phyloP scores from a whole-genome alignment of 352 stramenopile genomes.

The Phytophthora rubi region DNA sequence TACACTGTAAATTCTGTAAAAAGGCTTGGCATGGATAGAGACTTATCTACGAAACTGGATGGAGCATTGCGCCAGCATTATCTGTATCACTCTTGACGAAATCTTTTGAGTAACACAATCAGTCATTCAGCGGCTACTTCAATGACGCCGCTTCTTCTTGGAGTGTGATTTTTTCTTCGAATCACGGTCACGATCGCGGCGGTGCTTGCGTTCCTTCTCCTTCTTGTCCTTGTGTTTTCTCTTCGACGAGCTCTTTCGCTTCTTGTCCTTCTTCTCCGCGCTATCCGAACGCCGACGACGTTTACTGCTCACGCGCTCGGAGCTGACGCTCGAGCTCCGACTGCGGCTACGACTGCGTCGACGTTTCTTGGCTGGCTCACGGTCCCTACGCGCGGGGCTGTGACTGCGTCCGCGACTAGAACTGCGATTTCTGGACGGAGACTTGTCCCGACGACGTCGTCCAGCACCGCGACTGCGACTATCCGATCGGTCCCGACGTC shows the following conservation, averaged over 20 bases:
- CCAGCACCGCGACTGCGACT: slow-evolving; percentile 21
- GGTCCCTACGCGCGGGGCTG: slow-evolving; percentile 18
- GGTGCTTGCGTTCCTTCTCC: slow-evolving; percentile 51
- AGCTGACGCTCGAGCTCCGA: slow-evolving; percentile 25
- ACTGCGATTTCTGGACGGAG: slow-evolving; percentile 30
- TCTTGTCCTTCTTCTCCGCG: slow-evolving; percentile 46
- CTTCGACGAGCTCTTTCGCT: slow-evolving; percentile 36
- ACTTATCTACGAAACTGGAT: not conserved
- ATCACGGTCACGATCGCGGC: slow-evolving; percentile 24
- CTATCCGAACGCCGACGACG: slow-evolving; percentile 24
- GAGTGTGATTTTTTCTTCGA: slow-evolving; percentile 32
- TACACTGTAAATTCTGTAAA: slow-evolving; percentile 3
- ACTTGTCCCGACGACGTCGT: slow-evolving; percentile 24
- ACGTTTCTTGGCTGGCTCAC: slow-evolving; percentile 20
- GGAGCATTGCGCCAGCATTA: not conserved
- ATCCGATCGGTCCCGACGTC: slow-evolving; percentile 15
- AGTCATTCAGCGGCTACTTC: not conserved
- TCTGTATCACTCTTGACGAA: not conserved
- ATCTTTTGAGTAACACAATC: not conserved
- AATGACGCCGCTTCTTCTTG: slow-evolving; percentile 38
- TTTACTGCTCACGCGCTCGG: slow-evolving; percentile 19
- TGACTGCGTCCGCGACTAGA: slow-evolving; percentile 23
- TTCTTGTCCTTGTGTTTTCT: slow-evolving; percentile 59
- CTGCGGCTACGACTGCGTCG: slow-evolving; percentile 27
- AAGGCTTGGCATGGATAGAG: not conserved